phyloP scores from a whole-genome alignment of 2,329 filamentous ascomycete species.

The Cladophialophora exuberans region DNA sequence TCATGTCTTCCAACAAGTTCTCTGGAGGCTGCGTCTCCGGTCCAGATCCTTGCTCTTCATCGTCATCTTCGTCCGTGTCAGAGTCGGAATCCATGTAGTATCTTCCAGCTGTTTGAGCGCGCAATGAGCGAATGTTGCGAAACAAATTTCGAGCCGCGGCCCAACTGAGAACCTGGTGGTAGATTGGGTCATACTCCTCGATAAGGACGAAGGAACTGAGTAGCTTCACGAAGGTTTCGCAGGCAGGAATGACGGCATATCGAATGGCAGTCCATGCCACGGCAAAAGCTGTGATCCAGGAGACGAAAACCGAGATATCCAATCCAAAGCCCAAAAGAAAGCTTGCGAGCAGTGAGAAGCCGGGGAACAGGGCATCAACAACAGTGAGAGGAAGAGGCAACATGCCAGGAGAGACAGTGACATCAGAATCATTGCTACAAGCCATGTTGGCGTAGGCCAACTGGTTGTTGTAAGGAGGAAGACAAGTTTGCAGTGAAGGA shows the following conservation, averaged over 20 bases:
- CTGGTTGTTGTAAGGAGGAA: not conserved
- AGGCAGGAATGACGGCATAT: constrained; percentile 41
- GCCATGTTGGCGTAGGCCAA: constrained; percentile 4
- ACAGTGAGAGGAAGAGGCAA: constrained; percentile 49
- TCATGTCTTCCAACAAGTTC: constrained; percentile 43
- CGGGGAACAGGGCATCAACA: constrained; percentile 55
- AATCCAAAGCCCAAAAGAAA: constrained; percentile 50
- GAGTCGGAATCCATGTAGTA: constrained; percentile 43
- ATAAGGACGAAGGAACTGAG: constrained; percentile 55
- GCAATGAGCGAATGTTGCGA: constrained; percentile 56
- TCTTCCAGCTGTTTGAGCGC: constrained; percentile 55
- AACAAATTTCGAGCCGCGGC: constrained; percentile 58
- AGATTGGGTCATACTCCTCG: constrained; percentile 61
- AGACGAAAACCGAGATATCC: constrained; percentile 53
- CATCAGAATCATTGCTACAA: not conserved
- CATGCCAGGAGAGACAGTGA: constrained; percentile 11
- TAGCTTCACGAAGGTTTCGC: constrained; percentile 38
- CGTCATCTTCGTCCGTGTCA: constrained; percentile 38
- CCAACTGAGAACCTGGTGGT: constrained; percentile 62
- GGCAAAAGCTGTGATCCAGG: constrained; percentile 47
- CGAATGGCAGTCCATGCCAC: constrained; percentile 43
- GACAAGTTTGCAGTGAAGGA: not conserved
- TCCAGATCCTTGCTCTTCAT: constrained; percentile 34
- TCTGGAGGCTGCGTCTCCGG: constrained; percentile 3
- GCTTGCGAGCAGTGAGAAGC: constrained; percentile 52